Conservation (phyloP, 2,329 filamentous ascomycete genomes). For the Septoria linicola region DNA sequence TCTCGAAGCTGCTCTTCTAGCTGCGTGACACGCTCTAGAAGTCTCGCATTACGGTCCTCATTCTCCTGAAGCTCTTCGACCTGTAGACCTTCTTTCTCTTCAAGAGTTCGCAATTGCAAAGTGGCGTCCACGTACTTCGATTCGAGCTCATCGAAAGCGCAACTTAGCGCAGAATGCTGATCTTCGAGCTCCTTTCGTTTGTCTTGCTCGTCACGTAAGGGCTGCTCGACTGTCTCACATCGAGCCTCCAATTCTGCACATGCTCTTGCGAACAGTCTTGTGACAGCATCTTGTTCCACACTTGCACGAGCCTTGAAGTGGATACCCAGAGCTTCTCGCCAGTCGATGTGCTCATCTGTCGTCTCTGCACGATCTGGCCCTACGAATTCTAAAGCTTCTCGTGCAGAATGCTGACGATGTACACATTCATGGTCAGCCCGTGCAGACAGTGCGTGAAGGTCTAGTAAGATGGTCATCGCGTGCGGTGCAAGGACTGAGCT, state of each 20-base stretch:
- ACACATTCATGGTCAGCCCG: slow-evolving; percentile 21
- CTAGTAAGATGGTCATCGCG: slow-evolving; percentile 22
- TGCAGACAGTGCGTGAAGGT: slow-evolving; percentile 24
- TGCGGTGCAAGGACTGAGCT: slow-evolving; percentile 15
- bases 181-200: slow-evolving; percentile 38
- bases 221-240: slow-evolving; percentile 56
- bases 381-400: slow-evolving; percentile 14
- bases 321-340: slow-evolving; percentile 49
- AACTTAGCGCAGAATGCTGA: slow-evolving; percentile 40
- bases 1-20: slow-evolving; percentile 34
- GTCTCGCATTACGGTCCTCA: slow-evolving; percentile 45
- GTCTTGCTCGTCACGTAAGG: slow-evolving; percentile 49
- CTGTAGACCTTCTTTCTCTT: slow-evolving; percentile 43
- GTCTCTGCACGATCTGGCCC: neutral
- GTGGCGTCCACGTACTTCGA: slow-evolving; percentile 40
- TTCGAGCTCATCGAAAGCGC: slow-evolving; percentile 41
- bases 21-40: slow-evolving; percentile 43
- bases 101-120: slow-evolving; percentile 41
- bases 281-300: slow-evolving; percentile 48
- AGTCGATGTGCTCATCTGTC: slow-evolving; percentile 39
- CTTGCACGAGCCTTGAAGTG: slow-evolving; percentile 47
- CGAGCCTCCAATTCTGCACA: slow-evolving; percentile 58
- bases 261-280: slow-evolving; percentile 52
- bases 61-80: slow-evolving; percentile 40
- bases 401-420: slow-evolving; percentile 18